A percentile compares a stretch with the other conserved stretches of the same genome.
Conservation (phyloP, 2,329 filamentous ascomycete genomes). For the Amylocarpus encephaloides region DNA sequence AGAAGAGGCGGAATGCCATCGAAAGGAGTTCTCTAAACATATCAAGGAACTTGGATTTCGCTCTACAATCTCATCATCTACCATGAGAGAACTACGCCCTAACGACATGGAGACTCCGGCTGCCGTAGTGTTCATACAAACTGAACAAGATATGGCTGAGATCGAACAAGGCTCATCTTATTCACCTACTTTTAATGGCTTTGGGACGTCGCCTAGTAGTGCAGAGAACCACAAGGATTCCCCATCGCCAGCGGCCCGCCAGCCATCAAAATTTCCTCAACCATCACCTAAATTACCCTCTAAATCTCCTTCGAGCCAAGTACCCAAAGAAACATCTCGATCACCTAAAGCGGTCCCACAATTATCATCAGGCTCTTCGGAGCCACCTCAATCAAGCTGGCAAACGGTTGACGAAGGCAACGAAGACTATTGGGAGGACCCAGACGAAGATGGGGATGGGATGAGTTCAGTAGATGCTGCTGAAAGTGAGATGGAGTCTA, state of each 20-base stretch:
- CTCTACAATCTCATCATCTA: constrained; percentile 38
- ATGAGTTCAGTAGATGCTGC: not conserved
- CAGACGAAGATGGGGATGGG: not conserved
- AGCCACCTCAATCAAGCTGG: constrained; percentile 21
- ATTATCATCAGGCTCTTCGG: constrained; percentile 2
- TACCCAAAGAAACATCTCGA: not conserved
- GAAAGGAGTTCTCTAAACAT: constrained; percentile 37
- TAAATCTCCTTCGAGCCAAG: not conserved
- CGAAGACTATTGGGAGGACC: constrained; percentile 1
- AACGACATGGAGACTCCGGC: constrained; percentile 24
- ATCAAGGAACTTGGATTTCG: constrained; percentile 44
- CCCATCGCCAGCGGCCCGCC: constrained; percentile 1
- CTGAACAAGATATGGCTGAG: constrained; percentile 22
- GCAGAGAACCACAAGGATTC: constrained; percentile 5
- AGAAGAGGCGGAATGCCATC: constrained; percentile 23
- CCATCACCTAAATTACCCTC: not conserved
- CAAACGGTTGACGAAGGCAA: constrained; percentile 14
- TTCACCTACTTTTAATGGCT: constrained; percentile 30
- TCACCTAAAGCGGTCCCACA: not conserved
- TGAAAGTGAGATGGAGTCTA: not conserved
- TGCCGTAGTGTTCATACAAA: constrained; percentile 17
- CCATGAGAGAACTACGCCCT: constrained; percentile 25
- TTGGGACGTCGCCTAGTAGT: constrained; percentile 26
- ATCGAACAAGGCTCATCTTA: constrained; percentile 15
- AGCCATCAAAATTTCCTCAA: not conserved